Base-by-base conservation (phyloP, 371 early-diverging fungal species). In the Actinomortierella ambigua region DNA sequence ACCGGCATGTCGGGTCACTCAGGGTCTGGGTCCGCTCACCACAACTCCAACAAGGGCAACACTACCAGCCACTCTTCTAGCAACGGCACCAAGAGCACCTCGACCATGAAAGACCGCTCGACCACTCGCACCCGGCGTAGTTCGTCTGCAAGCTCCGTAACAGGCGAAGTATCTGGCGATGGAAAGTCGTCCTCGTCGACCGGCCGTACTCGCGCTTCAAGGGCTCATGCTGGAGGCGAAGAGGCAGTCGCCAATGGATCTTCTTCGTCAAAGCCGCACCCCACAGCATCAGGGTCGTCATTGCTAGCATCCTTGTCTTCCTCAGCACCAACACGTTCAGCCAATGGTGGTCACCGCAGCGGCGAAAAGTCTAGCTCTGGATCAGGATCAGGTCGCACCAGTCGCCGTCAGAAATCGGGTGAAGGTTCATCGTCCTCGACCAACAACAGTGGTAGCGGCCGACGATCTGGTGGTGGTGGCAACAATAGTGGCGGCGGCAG, bases 181-280 rank as follows among this genome's bases (percentile, higher is more conserved):
- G 28, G 28, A 9, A 51, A 51, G 0, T n/a, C 29, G 18, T 49
- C 50, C 43, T 14, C 49, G 53, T 26, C 49, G 40, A 15, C 18
- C 51, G 5, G 29, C 56, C 11, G 27, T 53, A 15, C 24, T 23
- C n/a, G 28, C 54, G 22, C 44, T 56, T n/a, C n/a, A n/a, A n/a
- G n/a, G n/a, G n/a, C n/a, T 49, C 39, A 13, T 26, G 18, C 63
- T 68, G 22, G 68, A 63, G 23, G 67, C 67, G 75, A 27, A 71
- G 66, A 39, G 20, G 29, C 40, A 60, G 15, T 39, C 49, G 17
- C 60, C 50, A 49, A 60, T 57, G 29, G 54, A 66, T n/a, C 44
- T 20, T 24, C 18, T 48, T 22, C 11, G 48, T 20, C 8, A 3
- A 8, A 57, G 53, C 3, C 60, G 26, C 22, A 54, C 59, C 13